Base-by-base conservation (phyloP, 495 filamentous ascomycete genomes). In the Neurospora africana region DNA sequence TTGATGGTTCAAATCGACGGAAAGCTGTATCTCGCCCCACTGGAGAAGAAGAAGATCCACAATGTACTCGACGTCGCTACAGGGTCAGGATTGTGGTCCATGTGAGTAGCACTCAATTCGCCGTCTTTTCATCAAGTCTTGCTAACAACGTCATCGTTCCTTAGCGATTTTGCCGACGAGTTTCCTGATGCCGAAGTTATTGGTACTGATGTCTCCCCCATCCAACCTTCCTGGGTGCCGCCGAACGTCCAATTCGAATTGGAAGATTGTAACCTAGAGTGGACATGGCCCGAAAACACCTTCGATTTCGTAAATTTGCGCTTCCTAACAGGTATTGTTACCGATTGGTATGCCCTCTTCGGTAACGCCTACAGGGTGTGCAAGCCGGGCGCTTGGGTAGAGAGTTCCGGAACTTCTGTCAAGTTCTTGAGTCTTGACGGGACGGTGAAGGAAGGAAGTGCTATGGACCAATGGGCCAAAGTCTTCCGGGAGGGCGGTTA, bases 301-400 rank as follows among this genome's bases (percentile, higher is more conserved):
- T 91, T 91, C 76, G 91, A 92, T 81, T 90, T 89, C 71, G 83
- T 91, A 69, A 89, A 92, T 75, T 82, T 87, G 39, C 85, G 90
- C 7, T 79, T 81, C 41, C 75, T 91, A n/a, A 84, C 84, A 41
- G 88, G 86, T 40, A 81, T 81, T 23, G 83, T 91, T 61, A 77
- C 74, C 2, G 84, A 91, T 73, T 92, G 89, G 89, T 78, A 82
- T 15, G 75, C 71, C 15, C 79, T 83, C 5, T 80, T 78, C 61
- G 69, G 70, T 39, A 75, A 81, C 43, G 72, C 77, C 9, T 84
- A 74, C 58, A 71, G 67, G 17, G 69, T 71, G 0, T 40, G 78
- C 0, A 78, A 78, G 61, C 81, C 81, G 35, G 81, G 81, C 10
- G 79, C 76, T 11, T 81, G 69, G 47, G 39, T 74, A 33, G 88